Conservation (phyloP, 495 filamentous ascomycete genomes). For the Penicillium longicatenatum region DNA sequence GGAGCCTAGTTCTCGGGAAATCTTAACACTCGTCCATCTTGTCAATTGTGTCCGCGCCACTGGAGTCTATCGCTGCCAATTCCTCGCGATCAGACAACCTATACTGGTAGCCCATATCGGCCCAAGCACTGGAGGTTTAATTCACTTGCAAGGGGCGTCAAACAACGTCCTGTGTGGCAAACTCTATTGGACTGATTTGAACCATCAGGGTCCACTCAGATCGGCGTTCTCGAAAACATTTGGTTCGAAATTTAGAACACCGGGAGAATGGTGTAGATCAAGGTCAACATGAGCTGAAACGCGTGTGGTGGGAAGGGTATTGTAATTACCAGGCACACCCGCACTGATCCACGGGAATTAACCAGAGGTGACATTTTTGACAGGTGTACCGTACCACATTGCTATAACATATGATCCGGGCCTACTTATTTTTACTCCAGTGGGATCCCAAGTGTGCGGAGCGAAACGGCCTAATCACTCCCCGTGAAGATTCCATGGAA, state of each 20-base stretch:
- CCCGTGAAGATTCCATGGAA: no score
- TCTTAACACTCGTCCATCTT: conserved; percentile 10
- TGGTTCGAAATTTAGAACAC: conserved; percentile 6
- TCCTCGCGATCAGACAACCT: conserved; percentile 13
- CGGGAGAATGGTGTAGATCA: not conserved
- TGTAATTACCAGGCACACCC: no score
- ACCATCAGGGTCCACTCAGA: conserved; percentile 14
- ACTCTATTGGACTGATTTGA: conserved; percentile 12
- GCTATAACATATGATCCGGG: no score
- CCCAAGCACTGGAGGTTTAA: not conserved
- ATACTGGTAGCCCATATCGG: not conserved
- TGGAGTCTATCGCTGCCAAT: conserved; percentile 8
- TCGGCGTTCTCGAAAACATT: conserved; percentile 6
- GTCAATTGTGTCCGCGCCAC: conserved; percentile 4
- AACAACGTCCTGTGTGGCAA: conserved; percentile 8
- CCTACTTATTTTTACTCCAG: no score
- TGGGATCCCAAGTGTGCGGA: no score
- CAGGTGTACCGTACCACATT: no score
- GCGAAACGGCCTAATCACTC: no score
- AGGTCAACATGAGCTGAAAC: conserved; percentile 3
- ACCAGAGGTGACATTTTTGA: no score
- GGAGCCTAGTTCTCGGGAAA: conserved; percentile 17
- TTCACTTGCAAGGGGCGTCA: conserved; percentile 20
- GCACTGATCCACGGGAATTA: no score
- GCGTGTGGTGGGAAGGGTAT: not conserved